Percentiles rank a stretch among this genome's conserved stretches.
Evolutionary conservation across 2,329 filamentous ascomycete species (phyloP).

Genomic region (Neurospora crassa): DNA sequence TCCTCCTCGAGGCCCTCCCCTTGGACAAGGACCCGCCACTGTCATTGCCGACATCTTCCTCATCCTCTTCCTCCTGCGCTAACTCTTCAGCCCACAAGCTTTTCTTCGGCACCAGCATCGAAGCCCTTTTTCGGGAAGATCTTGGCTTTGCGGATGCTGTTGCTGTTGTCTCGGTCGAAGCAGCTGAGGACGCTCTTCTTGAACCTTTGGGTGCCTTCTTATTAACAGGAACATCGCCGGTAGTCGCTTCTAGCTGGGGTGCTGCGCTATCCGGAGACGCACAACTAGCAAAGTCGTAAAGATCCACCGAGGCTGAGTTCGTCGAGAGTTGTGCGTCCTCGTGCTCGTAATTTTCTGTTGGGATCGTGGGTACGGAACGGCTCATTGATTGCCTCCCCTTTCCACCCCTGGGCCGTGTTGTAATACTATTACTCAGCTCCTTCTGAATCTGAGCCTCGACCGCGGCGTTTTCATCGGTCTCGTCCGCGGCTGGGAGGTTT

Average conservation of each 20-base stretch:
- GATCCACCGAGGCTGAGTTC: constrained; percentile 25
- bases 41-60: constrained; percentile 10
- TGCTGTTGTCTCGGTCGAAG: background rate
- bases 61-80: constrained; percentile 25
- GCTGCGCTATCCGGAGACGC: constrained; percentile 29
- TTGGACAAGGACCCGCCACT: constrained; percentile 15
- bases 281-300: constrained; percentile 44
- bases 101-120: constrained; percentile 30
- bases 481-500: background rate
- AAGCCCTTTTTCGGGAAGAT: constrained; percentile 28
- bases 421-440: background rate
- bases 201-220: constrained; percentile 23
- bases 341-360: background rate
- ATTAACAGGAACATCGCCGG: constrained; percentile 21
- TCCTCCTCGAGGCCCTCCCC: constrained; percentile 34
- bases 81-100: constrained; percentile 19
- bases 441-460: background rate
- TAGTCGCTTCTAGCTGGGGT: constrained; percentile 5
- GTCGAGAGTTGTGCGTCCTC: background rate
- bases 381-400: background rate
- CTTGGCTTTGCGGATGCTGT: background rate
- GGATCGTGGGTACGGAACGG: background rate
- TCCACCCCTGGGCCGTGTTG: background rate
- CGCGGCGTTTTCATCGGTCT: background rate
- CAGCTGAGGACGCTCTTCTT: constrained; percentile 26